Conservation (phyloP, 2,329 filamentous ascomycete genomes). For the Claviceps pazoutovae region DNA sequence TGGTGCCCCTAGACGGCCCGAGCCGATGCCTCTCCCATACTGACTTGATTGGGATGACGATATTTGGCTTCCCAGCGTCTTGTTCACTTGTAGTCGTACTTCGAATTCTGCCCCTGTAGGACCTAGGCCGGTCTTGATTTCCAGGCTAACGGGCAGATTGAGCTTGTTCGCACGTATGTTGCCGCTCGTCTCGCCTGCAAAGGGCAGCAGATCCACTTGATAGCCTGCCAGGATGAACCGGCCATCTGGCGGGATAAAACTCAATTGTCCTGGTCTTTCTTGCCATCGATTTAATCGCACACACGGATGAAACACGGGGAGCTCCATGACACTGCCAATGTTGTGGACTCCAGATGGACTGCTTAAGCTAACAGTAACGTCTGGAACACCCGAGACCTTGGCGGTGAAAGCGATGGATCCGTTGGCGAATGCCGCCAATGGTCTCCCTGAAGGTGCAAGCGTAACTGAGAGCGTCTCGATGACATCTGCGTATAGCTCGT, state of each 20-base stretch:
- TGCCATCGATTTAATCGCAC: slow-evolving; percentile 84
- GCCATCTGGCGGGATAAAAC: slow-evolving; percentile 89
- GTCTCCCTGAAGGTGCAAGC: slow-evolving; percentile 76
- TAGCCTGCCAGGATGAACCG: slow-evolving; percentile 89
- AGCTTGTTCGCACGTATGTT: slow-evolving; percentile 47
- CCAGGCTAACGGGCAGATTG: slow-evolving; percentile 68
- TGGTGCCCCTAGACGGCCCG: slow-evolving; percentile 25
- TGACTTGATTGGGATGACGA: slow-evolving; percentile 19
- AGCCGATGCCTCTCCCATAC: slow-evolving; percentile 28
- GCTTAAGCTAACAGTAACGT: slow-evolving; percentile 68
- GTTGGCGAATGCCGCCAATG: slow-evolving; percentile 74
- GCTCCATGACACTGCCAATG: slow-evolving; percentile 59
- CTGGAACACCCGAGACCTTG: slow-evolving; percentile 88
- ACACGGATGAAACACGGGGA: slow-evolving; percentile 93
- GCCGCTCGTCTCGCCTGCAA: slow-evolving; percentile 43
- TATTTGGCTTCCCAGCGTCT: slow-evolving; percentile 37
- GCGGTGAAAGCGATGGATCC: slow-evolving; percentile 90
- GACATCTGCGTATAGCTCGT: slow-evolving; percentile 93
- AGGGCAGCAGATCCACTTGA: slow-evolving; percentile 78
- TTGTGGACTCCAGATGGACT: slow-evolving; percentile 71
- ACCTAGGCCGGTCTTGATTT: slow-evolving; percentile 71
- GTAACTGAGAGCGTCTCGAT: slow-evolving; percentile 82
- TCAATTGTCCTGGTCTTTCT: slow-evolving; percentile 79
- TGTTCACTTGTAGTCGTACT: slow-evolving; percentile 60
- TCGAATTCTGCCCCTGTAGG: slow-evolving; percentile 72